Evolutionary conservation across 177 flowering plant species (phyloP).

Genomic region (Vitis hybrid): DNA sequence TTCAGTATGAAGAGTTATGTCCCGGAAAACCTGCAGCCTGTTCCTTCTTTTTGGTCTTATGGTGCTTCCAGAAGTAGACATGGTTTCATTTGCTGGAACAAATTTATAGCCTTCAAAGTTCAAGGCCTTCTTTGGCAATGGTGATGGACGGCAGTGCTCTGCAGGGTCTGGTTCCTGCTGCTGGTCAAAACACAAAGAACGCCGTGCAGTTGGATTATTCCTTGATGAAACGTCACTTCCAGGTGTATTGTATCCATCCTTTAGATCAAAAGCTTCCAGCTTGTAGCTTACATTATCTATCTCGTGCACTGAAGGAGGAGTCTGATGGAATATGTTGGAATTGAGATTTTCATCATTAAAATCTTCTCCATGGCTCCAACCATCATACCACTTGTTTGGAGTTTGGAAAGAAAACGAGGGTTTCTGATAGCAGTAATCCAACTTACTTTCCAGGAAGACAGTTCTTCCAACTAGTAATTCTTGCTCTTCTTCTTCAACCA

Average conservation of each 20-base stretch:
- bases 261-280: slow-evolving; percentile 24
- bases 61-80: slow-evolving; percentile 15
- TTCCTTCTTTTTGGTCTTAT: slow-evolving; percentile 22
- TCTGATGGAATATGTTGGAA: slow-evolving; percentile 28
- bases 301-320: slow-evolving; percentile 11
- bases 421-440: slow-evolving; percentile 5
- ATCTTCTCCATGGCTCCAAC: slow-evolving; percentile 13
- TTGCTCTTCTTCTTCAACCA: slow-evolving; percentile 73
- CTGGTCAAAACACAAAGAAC: slow-evolving; percentile 38
- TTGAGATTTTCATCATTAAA: slow-evolving; percentile 42
- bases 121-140: slow-evolving; percentile 20
- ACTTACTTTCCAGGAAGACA: not conserved
- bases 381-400: slow-evolving; percentile 1
- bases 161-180: slow-evolving; percentile 16
- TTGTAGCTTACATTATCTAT: slow-evolving; percentile 16
- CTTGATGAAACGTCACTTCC: slow-evolving; percentile 11
- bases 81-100: slow-evolving; percentile 9
- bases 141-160: slow-evolving; percentile 11
- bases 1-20: slow-evolving; percentile 40
- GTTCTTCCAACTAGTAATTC: slow-evolving; percentile 14
- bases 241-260: slow-evolving; percentile 18
- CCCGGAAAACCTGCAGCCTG: slow-evolving; percentile 56
- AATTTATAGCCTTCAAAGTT: slow-evolving; percentile 11
- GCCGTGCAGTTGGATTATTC: slow-evolving; percentile 20
- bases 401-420: slow-evolving; percentile 9